Evolutionary conservation across 345 rosid species (phyloP).

Genomic region (Eucalyptus urophylla): DNA sequence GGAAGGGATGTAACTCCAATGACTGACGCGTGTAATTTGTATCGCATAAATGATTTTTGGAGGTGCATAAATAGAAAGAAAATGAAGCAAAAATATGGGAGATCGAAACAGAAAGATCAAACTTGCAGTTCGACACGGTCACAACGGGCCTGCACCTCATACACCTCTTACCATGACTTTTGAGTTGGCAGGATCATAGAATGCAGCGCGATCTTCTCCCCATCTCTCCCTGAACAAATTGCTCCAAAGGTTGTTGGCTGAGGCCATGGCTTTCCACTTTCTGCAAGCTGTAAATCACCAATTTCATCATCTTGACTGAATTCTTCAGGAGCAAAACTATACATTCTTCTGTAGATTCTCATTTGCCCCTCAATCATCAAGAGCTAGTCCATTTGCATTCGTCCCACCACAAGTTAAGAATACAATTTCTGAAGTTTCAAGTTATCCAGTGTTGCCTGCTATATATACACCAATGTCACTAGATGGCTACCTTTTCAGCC

Average conservation of each 20-base stretch:
- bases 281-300: constrained; percentile 27
- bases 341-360: not conserved
- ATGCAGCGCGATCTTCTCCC: not conserved
- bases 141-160: constrained; percentile 38
- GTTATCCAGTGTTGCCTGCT: too few species aligned
- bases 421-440: too few species aligned
- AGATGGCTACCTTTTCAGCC: not conserved
- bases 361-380: not conserved
- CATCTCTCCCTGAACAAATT: constrained; percentile 39
- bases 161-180: constrained; percentile 38
- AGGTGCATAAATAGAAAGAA: not conserved
- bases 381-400: not conserved
- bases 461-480: not conserved
- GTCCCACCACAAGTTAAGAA: not conserved
- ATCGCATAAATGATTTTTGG: not conserved
- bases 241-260: constrained; percentile 24
- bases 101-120: not conserved
- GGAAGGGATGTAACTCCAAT: not conserved
- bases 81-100: not conserved
- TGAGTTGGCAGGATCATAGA: constrained; percentile 16
- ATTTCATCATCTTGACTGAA: not conserved
- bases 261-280: constrained; percentile 39
- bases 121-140: constrained; percentile 43
- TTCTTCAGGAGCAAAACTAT: not conserved
- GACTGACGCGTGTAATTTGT: not conserved